phyloP scores from a whole-genome alignment of 164 flowering plant genomes.

The Akebia trifoliata region DNA sequence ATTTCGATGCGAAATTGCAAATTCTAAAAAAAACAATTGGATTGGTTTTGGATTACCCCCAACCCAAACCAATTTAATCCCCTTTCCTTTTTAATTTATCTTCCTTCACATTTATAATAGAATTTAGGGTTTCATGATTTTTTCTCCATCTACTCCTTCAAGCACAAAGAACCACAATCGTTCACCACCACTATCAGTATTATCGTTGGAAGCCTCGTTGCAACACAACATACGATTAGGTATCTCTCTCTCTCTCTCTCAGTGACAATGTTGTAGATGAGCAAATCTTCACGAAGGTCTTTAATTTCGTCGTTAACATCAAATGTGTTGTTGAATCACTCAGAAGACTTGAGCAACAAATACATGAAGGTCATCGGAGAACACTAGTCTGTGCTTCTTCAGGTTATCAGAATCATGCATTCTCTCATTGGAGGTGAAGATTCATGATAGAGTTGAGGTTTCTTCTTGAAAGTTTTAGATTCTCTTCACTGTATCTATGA shows the following conservation, averaged over 20 bases:
- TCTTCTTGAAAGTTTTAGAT: constrained; percentile 59
- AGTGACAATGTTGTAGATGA: neutral
- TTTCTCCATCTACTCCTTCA: too few species aligned
- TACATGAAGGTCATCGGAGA: constrained; percentile 44
- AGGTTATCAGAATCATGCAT: constrained; percentile 53
- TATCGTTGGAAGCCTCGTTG: too few species aligned
- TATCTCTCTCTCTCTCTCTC: neutral
- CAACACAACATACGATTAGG: too few species aligned
- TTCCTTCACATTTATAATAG: too few species aligned
- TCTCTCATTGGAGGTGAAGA: constrained; percentile 28
- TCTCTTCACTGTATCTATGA: constrained; percentile 58
- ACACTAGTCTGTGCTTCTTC: constrained; percentile 50
- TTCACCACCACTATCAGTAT: too few species aligned
- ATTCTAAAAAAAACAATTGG: too few species aligned
- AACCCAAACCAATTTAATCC: too few species aligned
- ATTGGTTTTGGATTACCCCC: too few species aligned
- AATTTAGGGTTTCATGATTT: too few species aligned
- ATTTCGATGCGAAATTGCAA: too few species aligned
- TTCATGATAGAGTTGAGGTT: constrained; percentile 40
- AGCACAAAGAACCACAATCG: too few species aligned
- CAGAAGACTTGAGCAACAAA: constrained; percentile 33
- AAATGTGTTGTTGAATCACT: constrained; percentile 47
- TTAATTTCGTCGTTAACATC: constrained; percentile 57
- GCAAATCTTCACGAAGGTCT: neutral
- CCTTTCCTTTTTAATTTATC: too few species aligned